A percentile compares a stretch with the other conserved stretches of the same genome.
phyloP scores from a whole-genome alignment of 176 grass and related monocot species.

The Thinopyrum elongatum region DNA sequence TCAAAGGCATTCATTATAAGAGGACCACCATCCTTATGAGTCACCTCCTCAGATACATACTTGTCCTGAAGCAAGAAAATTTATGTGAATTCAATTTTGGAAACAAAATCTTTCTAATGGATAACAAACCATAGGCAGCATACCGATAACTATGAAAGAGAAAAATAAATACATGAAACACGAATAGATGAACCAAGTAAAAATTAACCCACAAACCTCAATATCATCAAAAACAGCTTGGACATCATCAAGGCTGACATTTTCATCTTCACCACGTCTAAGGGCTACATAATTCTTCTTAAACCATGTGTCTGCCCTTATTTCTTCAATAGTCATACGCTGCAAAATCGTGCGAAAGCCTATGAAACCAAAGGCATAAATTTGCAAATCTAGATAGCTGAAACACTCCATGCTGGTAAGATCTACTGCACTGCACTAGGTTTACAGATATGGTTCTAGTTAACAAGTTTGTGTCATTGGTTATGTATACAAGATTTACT shows the following conservation, averaged over 20 bases:
- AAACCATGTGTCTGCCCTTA: constrained; percentile 82
- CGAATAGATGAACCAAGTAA: background rate
- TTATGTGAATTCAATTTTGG: too few species aligned
- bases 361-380: constrained; percentile 6
- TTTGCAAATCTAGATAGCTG: background rate
- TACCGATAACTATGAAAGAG: too few species aligned
- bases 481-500: background rate
- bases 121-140: too few species aligned
- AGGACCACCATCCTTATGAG: constrained; percentile 58
- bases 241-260: constrained; percentile 85
- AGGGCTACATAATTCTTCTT: constrained; percentile 65
- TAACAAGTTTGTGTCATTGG: constrained; percentile 2
- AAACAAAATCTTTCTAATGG: too few species aligned
- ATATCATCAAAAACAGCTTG: constrained; percentile 92
- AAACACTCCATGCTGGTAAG: constrained; percentile 11
- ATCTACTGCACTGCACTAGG: background rate
- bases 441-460: background rate
- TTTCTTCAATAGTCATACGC: constrained; percentile 75
- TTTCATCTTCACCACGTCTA: constrained; percentile 57
- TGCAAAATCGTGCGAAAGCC: constrained; percentile 33
- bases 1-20: constrained; percentile 99
- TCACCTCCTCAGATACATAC: constrained; percentile 77
- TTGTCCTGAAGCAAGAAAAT: constrained; percentile 68
- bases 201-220: constrained; percentile 60
- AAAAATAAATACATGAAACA: background rate